Base-by-base conservation (phyloP, 306 rosid species). In the Boehmeria nivea region DNA sequence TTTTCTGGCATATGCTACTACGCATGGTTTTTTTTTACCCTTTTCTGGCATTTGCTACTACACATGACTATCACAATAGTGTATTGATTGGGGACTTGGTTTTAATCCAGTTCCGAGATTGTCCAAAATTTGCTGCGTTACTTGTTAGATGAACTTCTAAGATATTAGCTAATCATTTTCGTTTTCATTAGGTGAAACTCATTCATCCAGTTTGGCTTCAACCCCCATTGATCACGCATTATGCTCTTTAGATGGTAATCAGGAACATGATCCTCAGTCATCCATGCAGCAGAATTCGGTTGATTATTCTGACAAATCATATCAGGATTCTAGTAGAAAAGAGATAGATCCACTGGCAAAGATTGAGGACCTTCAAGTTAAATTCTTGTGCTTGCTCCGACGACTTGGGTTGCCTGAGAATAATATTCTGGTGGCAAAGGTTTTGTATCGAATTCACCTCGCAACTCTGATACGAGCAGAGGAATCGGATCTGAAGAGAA, bases 371-470 rank as follows among this genome's bases (percentile, higher is more conserved):
- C 87, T 93, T 71, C 84, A 79, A 72, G 79, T 83, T 61, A 80
- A 81, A 59, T 85, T 93, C 64, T 73, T 87, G 70, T 87, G 72
- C 42, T 68, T 87, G 46, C 83, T 93, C 59, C 77, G 43, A 48
- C 81, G 76, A 52, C 82, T 85, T 50, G 86, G 89, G 57, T 81
- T 75, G 65, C 68, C 96, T 43, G 87, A 71, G 67, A 81, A 85
- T 63, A 81, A 79, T 74, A 59, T 77, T 64, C 59, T 93, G 68
- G 96, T 77, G 14, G 67, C 85, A 13, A 87, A 85, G 75, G 99
- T 93, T 74, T 83, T 87, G 25, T 79, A 85, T 68, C 94, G 99
- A 50, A 85, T 93, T 79, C 94, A 85, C 65, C 80, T 87, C 15
- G 99, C 99, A 52, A 85, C 87, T 54, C 67, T 87, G 80, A 81